phyloP scores from a whole-genome alignment of 2,329 filamentous ascomycete species.

The Colletotrichum sp. region DNA sequence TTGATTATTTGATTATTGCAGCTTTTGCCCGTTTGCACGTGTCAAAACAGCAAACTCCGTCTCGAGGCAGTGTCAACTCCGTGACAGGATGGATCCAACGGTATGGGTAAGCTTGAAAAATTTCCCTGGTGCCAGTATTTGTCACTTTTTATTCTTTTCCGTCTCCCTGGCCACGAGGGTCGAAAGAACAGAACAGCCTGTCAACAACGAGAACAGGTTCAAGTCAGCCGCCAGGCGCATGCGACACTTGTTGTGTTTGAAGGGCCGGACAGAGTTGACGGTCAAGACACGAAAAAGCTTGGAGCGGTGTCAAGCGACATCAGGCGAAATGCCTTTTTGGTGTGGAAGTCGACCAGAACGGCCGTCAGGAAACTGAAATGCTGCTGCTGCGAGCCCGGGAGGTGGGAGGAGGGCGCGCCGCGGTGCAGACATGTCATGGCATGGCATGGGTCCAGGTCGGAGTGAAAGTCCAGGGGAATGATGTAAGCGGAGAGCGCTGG shows the following conservation, averaged over 20 bases:
- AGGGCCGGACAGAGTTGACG: not conserved
- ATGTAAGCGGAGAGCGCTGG: not conserved
- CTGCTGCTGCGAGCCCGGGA: not conserved
- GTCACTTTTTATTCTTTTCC: not conserved
- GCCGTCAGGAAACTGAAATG: not conserved
- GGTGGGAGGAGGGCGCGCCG: not conserved
- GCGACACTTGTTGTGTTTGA: slow-evolving; percentile 9
- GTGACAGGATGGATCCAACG: not conserved
- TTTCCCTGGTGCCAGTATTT: not conserved
- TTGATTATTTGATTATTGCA: not conserved
- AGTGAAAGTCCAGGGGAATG: not conserved
- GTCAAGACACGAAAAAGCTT: not conserved
- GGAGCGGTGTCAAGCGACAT: not conserved
- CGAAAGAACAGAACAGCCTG: not conserved
- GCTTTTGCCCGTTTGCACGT: not conserved
- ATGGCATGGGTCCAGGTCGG: not conserved
- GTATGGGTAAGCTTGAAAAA: not conserved
- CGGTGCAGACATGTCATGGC: not conserved
- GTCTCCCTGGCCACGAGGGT: not conserved
- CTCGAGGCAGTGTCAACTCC: not conserved
- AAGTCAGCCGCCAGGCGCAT: not conserved
- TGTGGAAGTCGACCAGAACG: not conserved
- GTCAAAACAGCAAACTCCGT: not conserved
- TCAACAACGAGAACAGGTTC: not conserved
- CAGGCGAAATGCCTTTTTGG: not conserved